Conservation (phyloP, 192 early-diverging fungal species). For the Funneliformis geosporum region DNA sequence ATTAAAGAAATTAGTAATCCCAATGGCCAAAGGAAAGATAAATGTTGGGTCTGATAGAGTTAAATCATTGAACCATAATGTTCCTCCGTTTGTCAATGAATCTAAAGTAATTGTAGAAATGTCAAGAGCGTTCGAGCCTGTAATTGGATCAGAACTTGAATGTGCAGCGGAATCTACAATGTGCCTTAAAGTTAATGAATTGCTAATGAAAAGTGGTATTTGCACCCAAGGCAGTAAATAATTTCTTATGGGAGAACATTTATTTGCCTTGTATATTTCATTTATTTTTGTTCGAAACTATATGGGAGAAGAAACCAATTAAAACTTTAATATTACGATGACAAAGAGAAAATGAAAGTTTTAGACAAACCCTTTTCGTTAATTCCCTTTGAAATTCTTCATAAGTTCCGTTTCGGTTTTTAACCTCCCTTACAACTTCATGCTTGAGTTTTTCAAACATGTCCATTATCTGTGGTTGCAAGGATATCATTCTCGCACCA, state of each 20-base stretch:
- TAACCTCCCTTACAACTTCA: conserved; percentile 44
- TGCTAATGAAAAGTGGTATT: conserved; percentile 72
- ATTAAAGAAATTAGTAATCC: conserved; percentile 64
- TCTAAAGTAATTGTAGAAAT: background rate
- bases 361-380: conserved; percentile 45
- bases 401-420: conserved; percentile 43
- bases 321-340: background rate
- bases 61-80: conserved; percentile 67
- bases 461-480: conserved; percentile 52
- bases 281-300: conserved; percentile 55
- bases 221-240: conserved; percentile 71
- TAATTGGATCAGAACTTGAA: background rate
- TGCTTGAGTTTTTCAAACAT: conserved; percentile 52
- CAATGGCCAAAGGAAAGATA: conserved; percentile 68
- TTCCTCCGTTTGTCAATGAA: conserved; percentile 55
- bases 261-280: conserved; percentile 58
- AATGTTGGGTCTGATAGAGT: conserved; percentile 62
- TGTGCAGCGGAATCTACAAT: conserved; percentile 57
- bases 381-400: conserved; percentile 49
- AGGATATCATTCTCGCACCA: conserved; percentile 44
- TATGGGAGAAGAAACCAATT: background rate
- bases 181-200: conserved; percentile 66
- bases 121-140: background rate
- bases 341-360: background rate
- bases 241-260: conserved; percentile 60